Conservation (phyloP, 2,329 filamentous ascomycete species). For the Penicillium digitatum region DNA sequence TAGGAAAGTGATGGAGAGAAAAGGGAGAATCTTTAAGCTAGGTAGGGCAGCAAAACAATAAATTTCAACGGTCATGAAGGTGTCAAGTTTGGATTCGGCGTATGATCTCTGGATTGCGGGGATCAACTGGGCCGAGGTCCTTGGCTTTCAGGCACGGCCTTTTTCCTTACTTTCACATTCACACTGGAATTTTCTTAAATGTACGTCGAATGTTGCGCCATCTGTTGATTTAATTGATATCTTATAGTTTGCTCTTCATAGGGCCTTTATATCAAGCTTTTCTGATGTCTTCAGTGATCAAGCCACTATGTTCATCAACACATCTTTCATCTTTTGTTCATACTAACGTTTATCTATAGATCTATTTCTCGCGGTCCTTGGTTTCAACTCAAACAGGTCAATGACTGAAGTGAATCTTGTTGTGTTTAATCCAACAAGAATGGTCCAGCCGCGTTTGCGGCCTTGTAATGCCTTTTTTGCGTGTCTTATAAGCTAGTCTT, state of each 20-base stretch:
- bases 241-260: too few relatives aligned
- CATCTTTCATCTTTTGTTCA: neutral
- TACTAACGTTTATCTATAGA: too few relatives aligned
- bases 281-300: neutral
- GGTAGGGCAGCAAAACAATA: slow-evolving; percentile 10
- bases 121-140: slow-evolving; percentile 24
- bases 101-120: slow-evolving; percentile 23
- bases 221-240: neutral
- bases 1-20: neutral
- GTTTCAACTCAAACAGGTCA: neutral
- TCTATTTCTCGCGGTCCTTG: neutral
- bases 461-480: too few relatives aligned
- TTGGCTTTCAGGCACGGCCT: slow-evolving; percentile 8
- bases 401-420: neutral
- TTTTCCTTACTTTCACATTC: slow-evolving; percentile 10
- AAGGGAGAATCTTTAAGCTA: neutral
- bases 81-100: slow-evolving; percentile 9
- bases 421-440: too few relatives aligned
- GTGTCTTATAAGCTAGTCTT: too few relatives aligned
- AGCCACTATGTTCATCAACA: neutral
- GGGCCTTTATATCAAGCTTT: neutral
- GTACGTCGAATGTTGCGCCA: too few relatives aligned
- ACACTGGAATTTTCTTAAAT: too few relatives aligned
- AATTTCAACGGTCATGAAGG: neutral
- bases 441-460: too few relatives aligned